Base-by-base conservation (phyloP, 2,329 filamentous ascomycete species). In the Graphiopsis chlorocephala region DNA sequence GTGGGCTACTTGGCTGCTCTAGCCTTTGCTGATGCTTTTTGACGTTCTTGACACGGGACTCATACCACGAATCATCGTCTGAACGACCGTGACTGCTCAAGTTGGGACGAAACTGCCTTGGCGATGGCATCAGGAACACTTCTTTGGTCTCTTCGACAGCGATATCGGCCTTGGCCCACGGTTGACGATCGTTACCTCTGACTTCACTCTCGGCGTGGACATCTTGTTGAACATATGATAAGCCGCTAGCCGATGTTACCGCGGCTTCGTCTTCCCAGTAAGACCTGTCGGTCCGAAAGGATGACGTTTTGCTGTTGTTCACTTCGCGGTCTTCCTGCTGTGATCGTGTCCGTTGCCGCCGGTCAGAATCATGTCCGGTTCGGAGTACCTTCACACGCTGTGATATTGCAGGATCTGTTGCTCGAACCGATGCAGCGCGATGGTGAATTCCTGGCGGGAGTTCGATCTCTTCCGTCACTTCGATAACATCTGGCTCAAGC, bases 391-490 rank as follows among this genome's bases (percentile, higher is more conserved):
- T 50, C 25, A 61, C 26, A 10, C 29, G 58, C n/a, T 52, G 58
- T 4, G 58, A 61, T 1, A 52, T 17, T 26, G 29, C n/a, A 5
- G 42, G 45, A 50, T 61, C 58, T 23, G 26, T 17, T 14, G 45
- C n/a, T 14, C 38, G 26, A 12, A n/a, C 11, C 1, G 58, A 26
- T 25, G 58, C 42, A 26, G 58, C 8, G 11, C 33, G 3, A n/a
- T 48, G 38, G 14, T 25, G 15, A 47, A 11, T 6, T 3, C 57
- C 53, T 23, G 57, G 48, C 10, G 65, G 63, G 2, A 65, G 28
- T 20, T 65, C 61, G 29, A 65, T 58, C 26, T 68, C 62, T 45
- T 68, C 64, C 8, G 61, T 61, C 6, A 65, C 63, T 33, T 66
- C 64, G 20, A 65, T 63, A 47, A 64, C 14, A 23, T 64, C 42